phyloP scores from a whole-genome alignment of 768 basidiomycete species.

The Pisolithus sp. region DNA sequence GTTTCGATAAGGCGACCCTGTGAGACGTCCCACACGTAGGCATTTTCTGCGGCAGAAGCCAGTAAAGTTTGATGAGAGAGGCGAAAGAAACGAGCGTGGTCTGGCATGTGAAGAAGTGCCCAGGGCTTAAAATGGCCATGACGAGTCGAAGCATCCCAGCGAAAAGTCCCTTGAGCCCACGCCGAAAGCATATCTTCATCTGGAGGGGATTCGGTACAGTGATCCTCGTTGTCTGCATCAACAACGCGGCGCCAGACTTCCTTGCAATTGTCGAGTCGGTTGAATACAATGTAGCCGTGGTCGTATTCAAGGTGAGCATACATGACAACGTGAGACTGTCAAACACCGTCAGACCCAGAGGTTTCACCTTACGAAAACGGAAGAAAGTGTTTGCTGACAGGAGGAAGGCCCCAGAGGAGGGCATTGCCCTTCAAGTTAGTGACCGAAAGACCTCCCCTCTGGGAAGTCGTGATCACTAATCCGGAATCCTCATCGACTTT shows the following conservation, averaged over 20 bases:
- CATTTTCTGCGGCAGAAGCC: slow-evolving; percentile 36
- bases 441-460: slow-evolving; percentile 52
- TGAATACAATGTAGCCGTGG: slow-evolving; percentile 65
- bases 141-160: slow-evolving; percentile 5
- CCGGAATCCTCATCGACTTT: slow-evolving; percentile 65
- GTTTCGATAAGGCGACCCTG: slow-evolving; percentile 43
- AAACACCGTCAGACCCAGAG: not conserved
- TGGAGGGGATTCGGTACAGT: slow-evolving; percentile 26
- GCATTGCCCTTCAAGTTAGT: slow-evolving; percentile 43
- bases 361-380: not conserved
- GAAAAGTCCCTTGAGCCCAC: slow-evolving; percentile 15
- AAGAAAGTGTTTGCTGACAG: slow-evolving; percentile 31
- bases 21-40: slow-evolving; percentile 60
- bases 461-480: slow-evolving; percentile 53
- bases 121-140: slow-evolving; percentile 59
- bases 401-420: slow-evolving; percentile 57
- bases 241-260: slow-evolving; percentile 63
- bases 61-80: slow-evolving; percentile 64
- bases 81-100: slow-evolving; percentile 46
- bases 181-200: slow-evolving; percentile 22
- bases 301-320: slow-evolving; percentile 72
- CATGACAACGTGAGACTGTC: slow-evolving; percentile 9
- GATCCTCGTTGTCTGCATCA: slow-evolving; percentile 23
- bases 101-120: slow-evolving; percentile 47
- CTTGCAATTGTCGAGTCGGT: slow-evolving; percentile 47